These are phyloP conservation scores for Micromonas commoda DNA, from an alignment of 139 green algal species.

Conservation along the genomic window DNA sequence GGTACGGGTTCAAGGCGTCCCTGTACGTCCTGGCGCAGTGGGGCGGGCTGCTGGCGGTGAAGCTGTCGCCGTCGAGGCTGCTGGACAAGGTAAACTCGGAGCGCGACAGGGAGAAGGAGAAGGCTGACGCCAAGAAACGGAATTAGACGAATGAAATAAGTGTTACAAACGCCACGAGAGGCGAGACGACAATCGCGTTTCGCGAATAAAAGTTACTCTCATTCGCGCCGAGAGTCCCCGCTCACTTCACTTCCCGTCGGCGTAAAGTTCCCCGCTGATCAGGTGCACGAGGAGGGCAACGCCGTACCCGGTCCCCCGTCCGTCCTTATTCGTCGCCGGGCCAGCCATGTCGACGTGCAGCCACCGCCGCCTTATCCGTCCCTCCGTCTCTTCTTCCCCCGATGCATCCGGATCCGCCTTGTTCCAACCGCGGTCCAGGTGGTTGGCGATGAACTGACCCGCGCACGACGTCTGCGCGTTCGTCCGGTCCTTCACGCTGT, in stretches of 20 bases:
- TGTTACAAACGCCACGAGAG: no score
- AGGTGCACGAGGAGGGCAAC: conserved; percentile 18
- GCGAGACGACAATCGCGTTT: no score
- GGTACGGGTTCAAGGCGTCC: neutral
- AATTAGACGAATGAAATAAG: neutral
- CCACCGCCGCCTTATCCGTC: neutral
- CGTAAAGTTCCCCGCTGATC: conserved; percentile 26
- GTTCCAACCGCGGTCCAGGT: conserved; percentile 21
- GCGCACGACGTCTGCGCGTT: conserved; percentile 35
- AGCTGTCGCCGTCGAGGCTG: neutral
- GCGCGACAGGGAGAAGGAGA: neutral
- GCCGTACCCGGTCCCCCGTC: conserved; percentile 25
- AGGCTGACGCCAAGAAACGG: neutral
- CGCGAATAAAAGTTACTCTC: no score
- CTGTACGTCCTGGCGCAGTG: neutral
- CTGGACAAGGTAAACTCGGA: neutral
- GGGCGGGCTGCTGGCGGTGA: neutral
- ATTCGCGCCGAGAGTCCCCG: no score
- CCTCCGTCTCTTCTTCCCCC: no score
- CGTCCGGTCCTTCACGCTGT: conserved; percentile 30
- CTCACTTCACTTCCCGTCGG: no score
- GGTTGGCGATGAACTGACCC: conserved; percentile 24
- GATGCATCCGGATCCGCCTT: no score
- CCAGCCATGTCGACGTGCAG: conserved; percentile 32
- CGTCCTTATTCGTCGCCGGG: conserved; percentile 3